Percentiles rank a stretch among this genome's conserved stretches.
These are phyloP conservation scores for Hymenoscyphus occultus DNA, from an alignment of 2,329 filamentous ascomycete species.

Conservation along the genomic window DNA sequence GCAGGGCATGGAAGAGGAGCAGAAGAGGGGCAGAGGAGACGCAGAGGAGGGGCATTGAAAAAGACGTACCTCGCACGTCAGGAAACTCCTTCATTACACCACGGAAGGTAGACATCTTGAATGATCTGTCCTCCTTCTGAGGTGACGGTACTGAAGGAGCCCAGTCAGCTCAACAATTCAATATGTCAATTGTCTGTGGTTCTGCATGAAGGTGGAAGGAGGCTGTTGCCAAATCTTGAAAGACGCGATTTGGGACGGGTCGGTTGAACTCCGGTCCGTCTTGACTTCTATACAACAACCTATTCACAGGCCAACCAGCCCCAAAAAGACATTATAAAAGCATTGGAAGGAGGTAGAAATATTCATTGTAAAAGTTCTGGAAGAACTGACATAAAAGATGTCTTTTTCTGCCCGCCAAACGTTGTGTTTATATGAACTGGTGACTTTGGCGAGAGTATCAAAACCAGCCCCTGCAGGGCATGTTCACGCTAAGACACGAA, in stretches of 20 bases:
- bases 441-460: too few species aligned
- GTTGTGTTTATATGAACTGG: too few species aligned
- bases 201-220: not conserved
- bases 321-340: too few species aligned
- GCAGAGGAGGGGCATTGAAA: slow-evolving; percentile 5
- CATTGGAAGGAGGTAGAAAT: too few species aligned
- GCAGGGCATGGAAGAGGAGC: not conserved
- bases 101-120: slow-evolving; percentile 72
- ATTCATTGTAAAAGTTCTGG: too few species aligned
- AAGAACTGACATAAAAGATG: too few species aligned
- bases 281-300: too few species aligned
- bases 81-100: slow-evolving; percentile 75
- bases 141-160: not conserved
- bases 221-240: not conserved
- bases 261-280: too few species aligned
- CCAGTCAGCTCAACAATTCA: not conserved
- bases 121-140: not conserved
- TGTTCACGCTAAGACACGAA: too few species aligned
- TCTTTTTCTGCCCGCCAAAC: too few species aligned
- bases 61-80: slow-evolving; percentile 60
- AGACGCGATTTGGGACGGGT: not conserved
- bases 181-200: not conserved
- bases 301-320: too few species aligned
- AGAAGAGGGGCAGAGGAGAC: slow-evolving; percentile 3
- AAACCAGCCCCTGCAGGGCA: too few species aligned